These are phyloP conservation scores for Sphagnum tenellum DNA, from an alignment of 225 moss, liverwort and hornwort genomes.

Conservation along the genomic window DNA sequence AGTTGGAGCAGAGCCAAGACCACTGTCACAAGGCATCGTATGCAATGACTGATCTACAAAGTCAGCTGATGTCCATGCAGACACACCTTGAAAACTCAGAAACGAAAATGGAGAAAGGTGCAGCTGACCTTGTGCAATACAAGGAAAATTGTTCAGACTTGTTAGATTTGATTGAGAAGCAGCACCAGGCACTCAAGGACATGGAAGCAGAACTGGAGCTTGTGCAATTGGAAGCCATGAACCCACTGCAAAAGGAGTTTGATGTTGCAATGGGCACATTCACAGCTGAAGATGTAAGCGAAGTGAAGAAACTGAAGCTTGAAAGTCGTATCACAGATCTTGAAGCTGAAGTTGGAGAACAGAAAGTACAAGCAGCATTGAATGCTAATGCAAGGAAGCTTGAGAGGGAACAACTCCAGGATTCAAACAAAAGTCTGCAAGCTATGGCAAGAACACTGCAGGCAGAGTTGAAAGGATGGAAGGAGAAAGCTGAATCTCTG, in stretches of 20 bases:
- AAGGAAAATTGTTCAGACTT: conserved; percentile 39
- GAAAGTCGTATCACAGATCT: conserved; percentile 25
- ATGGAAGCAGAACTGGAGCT: conserved; percentile 29
- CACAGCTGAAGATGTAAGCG: conserved; percentile 23
- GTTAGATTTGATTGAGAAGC: conserved; percentile 25
- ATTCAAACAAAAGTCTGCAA: conserved; percentile 28
- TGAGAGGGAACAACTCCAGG: conserved; percentile 28
- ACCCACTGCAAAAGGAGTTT: conserved; percentile 38
- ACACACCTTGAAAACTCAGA: conserved; percentile 32
- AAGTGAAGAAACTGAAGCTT: conserved; percentile 26
- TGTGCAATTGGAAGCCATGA: conserved; percentile 13
- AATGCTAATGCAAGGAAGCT: conserved; percentile 22
- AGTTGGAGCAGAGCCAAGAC: conserved; percentile 50
- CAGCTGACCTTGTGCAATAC: conserved; percentile 25
- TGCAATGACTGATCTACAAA: conserved; percentile 16
- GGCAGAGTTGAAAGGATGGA: conserved; percentile 31
- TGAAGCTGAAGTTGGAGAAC: conserved; percentile 21
- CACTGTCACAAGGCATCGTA: conserved; percentile 27
- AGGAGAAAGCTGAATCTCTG: conserved; percentile 15
- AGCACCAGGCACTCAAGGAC: conserved; percentile 38
- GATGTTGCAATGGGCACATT: conserved; percentile 33
- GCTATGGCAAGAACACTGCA: conserved; percentile 28
- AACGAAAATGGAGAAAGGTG: conserved; percentile 21
- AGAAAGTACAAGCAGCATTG: conserved; percentile 29
- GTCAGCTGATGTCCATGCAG: conserved; percentile 24